phyloP scores from a whole-genome alignment of 2,329 filamentous ascomycete species.

The Lojkania enalia region DNA sequence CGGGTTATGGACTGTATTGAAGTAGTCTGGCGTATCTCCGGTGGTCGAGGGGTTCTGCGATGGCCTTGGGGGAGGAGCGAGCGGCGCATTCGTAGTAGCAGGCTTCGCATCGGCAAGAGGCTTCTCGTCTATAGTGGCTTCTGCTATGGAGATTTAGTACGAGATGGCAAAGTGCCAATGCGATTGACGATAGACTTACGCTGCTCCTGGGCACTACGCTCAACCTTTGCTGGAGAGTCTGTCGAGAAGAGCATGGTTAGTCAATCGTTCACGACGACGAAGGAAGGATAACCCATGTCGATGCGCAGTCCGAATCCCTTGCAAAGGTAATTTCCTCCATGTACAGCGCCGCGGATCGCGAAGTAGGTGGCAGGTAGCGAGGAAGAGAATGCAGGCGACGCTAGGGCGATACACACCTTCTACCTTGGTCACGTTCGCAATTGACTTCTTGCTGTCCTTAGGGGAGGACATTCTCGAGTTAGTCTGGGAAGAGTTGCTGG shows the following conservation, averaged over 20 bases:
- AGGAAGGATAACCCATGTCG: too few relatives aligned
- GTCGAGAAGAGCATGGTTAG: constrained; percentile 11
- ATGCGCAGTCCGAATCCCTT: background rate
- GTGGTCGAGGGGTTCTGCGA: constrained; percentile 39
- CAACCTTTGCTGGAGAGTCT: constrained; percentile 30
- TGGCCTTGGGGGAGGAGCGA: constrained; percentile 57
- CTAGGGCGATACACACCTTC: constrained; percentile 37
- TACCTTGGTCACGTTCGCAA: constrained; percentile 34
- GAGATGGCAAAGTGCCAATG: constrained; percentile 1
- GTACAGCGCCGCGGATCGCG: too few relatives aligned
- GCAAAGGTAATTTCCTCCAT: too few relatives aligned
- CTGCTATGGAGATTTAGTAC: constrained; percentile 30
- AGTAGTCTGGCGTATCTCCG: constrained; percentile 54
- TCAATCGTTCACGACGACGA: background rate
- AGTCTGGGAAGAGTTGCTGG: constrained; percentile 37
- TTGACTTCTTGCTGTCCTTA: constrained; percentile 41
- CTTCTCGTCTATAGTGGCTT: constrained; percentile 18
- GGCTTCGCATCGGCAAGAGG: constrained; percentile 31
- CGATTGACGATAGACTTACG: constrained; percentile 24
- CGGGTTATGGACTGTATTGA: constrained; percentile 53
- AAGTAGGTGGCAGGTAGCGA: too few relatives aligned
- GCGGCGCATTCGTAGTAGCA: constrained; percentile 49
- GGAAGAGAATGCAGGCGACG: too few relatives aligned
- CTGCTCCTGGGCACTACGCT: constrained; percentile 26
- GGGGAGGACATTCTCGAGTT: constrained; percentile 45